Evolutionary conservation across 2,329 filamentous ascomycete species (phyloP).

Genomic region (Dothideomycetes sp.): DNA sequence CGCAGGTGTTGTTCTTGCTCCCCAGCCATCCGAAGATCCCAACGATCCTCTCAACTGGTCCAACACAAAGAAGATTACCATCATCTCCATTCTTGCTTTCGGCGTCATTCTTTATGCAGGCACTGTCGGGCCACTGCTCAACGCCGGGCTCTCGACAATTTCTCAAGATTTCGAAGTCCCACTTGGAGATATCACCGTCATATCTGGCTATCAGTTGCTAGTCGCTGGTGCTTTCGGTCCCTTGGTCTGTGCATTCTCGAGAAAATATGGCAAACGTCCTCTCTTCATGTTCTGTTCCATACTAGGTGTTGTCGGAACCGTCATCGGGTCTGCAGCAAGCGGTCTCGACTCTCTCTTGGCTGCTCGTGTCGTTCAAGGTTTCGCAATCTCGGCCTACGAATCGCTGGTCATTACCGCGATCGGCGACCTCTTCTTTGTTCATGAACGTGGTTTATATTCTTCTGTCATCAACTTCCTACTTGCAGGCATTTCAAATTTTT

Average conservation of each 20-base stretch:
- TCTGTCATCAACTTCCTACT: slow-evolving; percentile 30
- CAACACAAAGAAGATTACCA: slow-evolving; percentile 24
- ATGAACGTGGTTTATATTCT: slow-evolving; percentile 28
- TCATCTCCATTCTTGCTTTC: slow-evolving; percentile 27
- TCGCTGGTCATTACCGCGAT: slow-evolving; percentile 28
- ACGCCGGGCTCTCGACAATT: slow-evolving; percentile 28
- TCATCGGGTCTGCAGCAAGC: background rate
- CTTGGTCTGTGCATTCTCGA: slow-evolving; percentile 23
- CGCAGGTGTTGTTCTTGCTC: slow-evolving; percentile 13
- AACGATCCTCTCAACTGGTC: slow-evolving; percentile 30
- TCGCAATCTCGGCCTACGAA: slow-evolving; percentile 26
- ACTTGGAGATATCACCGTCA: slow-evolving; percentile 27
- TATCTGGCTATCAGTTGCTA: slow-evolving; percentile 31
- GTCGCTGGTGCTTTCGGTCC: slow-evolving; percentile 28
- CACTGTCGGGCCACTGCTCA: slow-evolving; percentile 26
- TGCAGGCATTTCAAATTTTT: slow-evolving; percentile 28
- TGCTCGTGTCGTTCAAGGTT: slow-evolving; percentile 27
- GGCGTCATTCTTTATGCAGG: slow-evolving; percentile 27
- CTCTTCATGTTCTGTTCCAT: slow-evolving; percentile 17
- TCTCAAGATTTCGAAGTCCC: slow-evolving; percentile 22
- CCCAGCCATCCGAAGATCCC: slow-evolving; percentile 20
- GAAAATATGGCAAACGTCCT: slow-evolving; percentile 20
- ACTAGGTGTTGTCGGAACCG: slow-evolving; percentile 12
- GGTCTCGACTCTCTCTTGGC: slow-evolving; percentile 25
- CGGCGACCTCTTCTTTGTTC: slow-evolving; percentile 30